Evolutionary conservation across 257 asterid genomes (phyloP).

Genomic region (Salvia miltiorrhiza): DNA sequence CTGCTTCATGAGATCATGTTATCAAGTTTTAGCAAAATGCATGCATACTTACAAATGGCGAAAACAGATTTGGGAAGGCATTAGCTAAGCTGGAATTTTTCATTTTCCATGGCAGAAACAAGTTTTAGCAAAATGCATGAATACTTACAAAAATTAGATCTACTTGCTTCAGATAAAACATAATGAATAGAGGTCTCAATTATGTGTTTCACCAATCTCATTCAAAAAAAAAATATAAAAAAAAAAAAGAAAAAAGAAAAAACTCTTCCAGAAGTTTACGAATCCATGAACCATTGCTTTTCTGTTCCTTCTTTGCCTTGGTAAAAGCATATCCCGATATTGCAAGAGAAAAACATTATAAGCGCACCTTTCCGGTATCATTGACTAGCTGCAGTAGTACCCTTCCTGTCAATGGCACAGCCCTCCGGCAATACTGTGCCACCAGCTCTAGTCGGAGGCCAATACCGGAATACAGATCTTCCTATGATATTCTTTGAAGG

Average conservation of each 20-base stretch:
- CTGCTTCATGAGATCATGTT: too few relatives aligned
- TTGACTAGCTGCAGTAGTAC: constrained; percentile 37
- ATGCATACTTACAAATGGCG: not conserved
- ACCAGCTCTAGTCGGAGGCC: constrained; percentile 88
- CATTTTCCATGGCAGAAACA: not conserved
- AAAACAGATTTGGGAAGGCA: not conserved
- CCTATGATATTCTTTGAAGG: constrained; percentile 83
- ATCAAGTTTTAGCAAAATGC: not conserved
- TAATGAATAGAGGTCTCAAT: not conserved
- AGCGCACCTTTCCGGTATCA: constrained; percentile 23
- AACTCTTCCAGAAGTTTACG: not conserved
- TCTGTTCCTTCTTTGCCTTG: not conserved
- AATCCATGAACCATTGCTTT: not conserved
- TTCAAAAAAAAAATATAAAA: not conserved
- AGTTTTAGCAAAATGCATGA: too few relatives aligned
- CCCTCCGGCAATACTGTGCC: constrained; percentile 63
- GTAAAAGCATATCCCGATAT: not conserved
- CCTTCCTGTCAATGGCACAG: constrained; percentile 52
- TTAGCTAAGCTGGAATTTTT: not conserved
- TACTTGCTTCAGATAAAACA: not conserved
- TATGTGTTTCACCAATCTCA: not conserved
- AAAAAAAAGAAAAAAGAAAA: too few relatives aligned
- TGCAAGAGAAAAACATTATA: not conserved
- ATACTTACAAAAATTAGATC: not conserved
- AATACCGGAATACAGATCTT: constrained; percentile 76